Percentiles rank a stretch among this genome's conserved stretches.
phyloP scores from a whole-genome alignment of 495 filamentous ascomycete genomes.

The Daldinia childiae region DNA sequence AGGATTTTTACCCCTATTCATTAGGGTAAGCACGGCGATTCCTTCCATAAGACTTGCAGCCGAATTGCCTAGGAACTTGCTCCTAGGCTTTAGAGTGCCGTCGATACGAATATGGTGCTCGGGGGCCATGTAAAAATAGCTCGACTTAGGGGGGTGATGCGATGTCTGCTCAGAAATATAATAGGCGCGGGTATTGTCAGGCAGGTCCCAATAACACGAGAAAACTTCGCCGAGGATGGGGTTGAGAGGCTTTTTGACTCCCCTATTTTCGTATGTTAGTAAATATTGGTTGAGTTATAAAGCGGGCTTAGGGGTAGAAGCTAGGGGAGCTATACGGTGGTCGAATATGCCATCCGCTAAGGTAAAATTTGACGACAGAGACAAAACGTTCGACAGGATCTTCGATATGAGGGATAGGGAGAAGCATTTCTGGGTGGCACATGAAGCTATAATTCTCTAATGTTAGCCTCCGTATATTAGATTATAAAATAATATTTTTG shows the following conservation, averaged over 20 bases:
- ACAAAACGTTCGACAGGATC: conserved; percentile 93
- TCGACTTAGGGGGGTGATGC: conserved; percentile 97
- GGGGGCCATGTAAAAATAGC: conserved; percentile 98
- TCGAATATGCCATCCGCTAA: conserved; percentile 99
- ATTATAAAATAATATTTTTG: conserved; percentile 23
- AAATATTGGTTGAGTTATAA: not conserved
- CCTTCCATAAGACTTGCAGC: conserved; percentile 99
- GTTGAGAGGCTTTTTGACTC: conserved; percentile 98
- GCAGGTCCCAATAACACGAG: conserved; percentile 95
- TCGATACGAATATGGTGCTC: conserved; percentile 95
- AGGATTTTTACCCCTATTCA: conserved; percentile 75
- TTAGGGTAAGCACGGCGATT: conserved; percentile 82
- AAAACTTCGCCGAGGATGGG: conserved; percentile 95
- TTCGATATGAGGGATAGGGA: conserved; percentile 85
- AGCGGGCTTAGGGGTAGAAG: not conserved
- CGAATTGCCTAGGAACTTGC: conserved; percentile 95
- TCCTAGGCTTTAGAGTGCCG: conserved; percentile 94
- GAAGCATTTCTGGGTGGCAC: conserved; percentile 96
- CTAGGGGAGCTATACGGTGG: conserved; percentile 74
- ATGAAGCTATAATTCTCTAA: conserved; percentile 79
- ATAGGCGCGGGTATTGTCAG: conserved; percentile 85
- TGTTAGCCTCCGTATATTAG: conserved; percentile 37
- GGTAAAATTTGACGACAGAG: conserved; percentile 94
- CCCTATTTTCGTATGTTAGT: conserved; percentile 63
- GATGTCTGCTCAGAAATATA: conserved; percentile 98